Percentiles rank a stretch among this genome's conserved stretches.
Conservation (phyloP, 2,329 filamentous ascomycete genomes). For the Amauroascus niger region DNA sequence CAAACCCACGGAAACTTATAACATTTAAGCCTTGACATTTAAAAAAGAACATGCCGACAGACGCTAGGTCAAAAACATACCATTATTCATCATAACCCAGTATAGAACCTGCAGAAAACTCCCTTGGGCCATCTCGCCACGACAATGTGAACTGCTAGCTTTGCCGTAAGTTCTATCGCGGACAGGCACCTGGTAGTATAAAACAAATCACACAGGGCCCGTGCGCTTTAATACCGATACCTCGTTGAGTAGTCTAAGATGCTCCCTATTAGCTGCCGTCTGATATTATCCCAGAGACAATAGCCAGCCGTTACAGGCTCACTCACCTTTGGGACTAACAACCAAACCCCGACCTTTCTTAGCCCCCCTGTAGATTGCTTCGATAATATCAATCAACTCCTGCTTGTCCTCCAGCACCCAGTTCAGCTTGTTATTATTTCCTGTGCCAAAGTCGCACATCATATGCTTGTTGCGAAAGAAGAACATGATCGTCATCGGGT, state of each 20-base stretch:
- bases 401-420: conserved; percentile 97
- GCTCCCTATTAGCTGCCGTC: conserved; percentile 6
- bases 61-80: conserved; percentile 11
- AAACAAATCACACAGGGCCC: not conserved
- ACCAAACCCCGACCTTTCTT: conserved; percentile 97
- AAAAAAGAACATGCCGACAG: not conserved
- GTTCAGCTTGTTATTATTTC: conserved; percentile 98
- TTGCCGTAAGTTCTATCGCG: not conserved
- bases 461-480: conserved; percentile 99
- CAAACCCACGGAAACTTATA: not conserved
- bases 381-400: conserved; percentile 95
- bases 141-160: not conserved
- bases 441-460: conserved; percentile 57
- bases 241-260: conserved; percentile 53
- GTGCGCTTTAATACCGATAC: conserved; percentile 51
- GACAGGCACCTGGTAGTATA: not conserved
- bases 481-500: conserved; percentile 92
- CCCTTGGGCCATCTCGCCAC: not conserved
- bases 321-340: conserved; percentile 75
- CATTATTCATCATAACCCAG: conserved; percentile 10
- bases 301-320: conserved; percentile 17
- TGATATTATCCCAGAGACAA: not conserved
- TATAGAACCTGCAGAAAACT: not conserved
- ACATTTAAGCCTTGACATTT: conserved; percentile 6
- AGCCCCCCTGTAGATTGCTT: conserved; percentile 95